Evolutionary conservation across 169 alveolate genomes (phyloP).

Genomic region (Eimeria tenella): DNA sequence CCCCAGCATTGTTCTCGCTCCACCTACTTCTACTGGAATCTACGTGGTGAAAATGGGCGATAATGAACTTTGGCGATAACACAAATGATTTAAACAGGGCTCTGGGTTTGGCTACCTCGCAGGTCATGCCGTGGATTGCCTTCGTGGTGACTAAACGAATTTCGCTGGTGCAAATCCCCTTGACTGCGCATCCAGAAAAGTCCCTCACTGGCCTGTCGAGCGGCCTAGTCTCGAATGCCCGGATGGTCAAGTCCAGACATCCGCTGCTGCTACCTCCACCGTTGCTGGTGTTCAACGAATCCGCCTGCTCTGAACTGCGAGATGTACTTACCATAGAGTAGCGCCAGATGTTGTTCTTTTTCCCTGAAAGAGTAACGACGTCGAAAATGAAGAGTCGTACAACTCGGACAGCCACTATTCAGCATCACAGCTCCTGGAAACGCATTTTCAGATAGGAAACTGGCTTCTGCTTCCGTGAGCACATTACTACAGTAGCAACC

Average conservation of each 20-base stretch:
- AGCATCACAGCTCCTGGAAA: too few relatives aligned
- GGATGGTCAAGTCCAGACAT: constrained; percentile 69
- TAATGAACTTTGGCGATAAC: too few relatives aligned
- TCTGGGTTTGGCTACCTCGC: neutral
- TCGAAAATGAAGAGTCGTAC: too few relatives aligned
- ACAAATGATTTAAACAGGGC: neutral
- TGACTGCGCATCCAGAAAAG: constrained; percentile 16
- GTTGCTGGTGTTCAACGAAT: constrained; percentile 4
- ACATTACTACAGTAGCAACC: neutral
- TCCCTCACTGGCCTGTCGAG: constrained; percentile 56
- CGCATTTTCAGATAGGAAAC: too few relatives aligned
- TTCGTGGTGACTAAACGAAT: constrained; percentile 10
- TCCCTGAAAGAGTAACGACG: constrained; percentile 29
- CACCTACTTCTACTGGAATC: too few relatives aligned
- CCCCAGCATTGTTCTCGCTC: too few relatives aligned
- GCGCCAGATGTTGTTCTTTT: constrained; percentile 78
- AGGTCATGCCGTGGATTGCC: constrained; percentile 22
- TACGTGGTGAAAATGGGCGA: too few relatives aligned
- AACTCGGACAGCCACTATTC: too few relatives aligned
- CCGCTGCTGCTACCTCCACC: constrained; percentile 50
- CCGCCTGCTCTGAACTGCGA: constrained; percentile 38
- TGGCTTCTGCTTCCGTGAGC: too few relatives aligned
- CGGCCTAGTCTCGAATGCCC: constrained; percentile 31
- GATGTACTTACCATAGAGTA: constrained; percentile 62
- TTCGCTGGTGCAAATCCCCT: constrained; percentile 18